Evolutionary conservation across 2,329 filamentous ascomycete species (phyloP), one percentile per base, ranked within the genome.

Genomic region (Cladosporium halotolerans): DNA sequence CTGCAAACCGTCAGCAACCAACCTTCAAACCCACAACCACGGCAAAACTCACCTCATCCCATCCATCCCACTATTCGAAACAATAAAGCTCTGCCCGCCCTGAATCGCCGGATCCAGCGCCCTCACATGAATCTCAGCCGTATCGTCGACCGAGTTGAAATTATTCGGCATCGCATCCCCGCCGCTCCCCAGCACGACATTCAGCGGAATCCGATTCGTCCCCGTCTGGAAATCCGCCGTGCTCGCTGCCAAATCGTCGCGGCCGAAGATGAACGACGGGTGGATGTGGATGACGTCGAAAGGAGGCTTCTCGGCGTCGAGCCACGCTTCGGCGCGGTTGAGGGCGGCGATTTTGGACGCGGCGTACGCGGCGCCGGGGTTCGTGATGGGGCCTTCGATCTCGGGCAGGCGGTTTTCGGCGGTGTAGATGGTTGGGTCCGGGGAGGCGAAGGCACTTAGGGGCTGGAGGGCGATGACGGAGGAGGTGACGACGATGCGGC

Each of bases 401-500:
- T 42, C 47, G 1, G 23, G 13, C 4, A 33, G 5, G 19, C 47
- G 47, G 4, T 42, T 34, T 8, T 23, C 14, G 16, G 47, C n/a
- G 9, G 2, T 36, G 38, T 33, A 43, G 7, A 18, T 9, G 1
- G 4, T 9, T 6, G 10, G 13, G 11, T 18, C 45, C 1, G 32
- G 19, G 5, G n/a, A 9, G 7, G 23, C 8, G n/a, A 32, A n/a
- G 7, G 38, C 47, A n/a, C 5, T 16, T 1, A 50, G 7, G 8
- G 47, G 47, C 5, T 38, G 14, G 32, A 52, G 23, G 19, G 40
- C 40, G 11, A 28, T 32, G 11, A 32, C 32, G 16, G 49, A 44
- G 19, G 49, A 52, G 3, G 73, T 75, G 42, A 76, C 70, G n/a
- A 75, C 67, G 7, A 76, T 58, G 9, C 69, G 66, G 47, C 67